Evolutionary conservation across 225 moss, liverwort and hornwort species (phyloP), one percentile per base, ranked within the genome.

Genomic region (Bryoerythrophyllum caledonicum): DNA sequence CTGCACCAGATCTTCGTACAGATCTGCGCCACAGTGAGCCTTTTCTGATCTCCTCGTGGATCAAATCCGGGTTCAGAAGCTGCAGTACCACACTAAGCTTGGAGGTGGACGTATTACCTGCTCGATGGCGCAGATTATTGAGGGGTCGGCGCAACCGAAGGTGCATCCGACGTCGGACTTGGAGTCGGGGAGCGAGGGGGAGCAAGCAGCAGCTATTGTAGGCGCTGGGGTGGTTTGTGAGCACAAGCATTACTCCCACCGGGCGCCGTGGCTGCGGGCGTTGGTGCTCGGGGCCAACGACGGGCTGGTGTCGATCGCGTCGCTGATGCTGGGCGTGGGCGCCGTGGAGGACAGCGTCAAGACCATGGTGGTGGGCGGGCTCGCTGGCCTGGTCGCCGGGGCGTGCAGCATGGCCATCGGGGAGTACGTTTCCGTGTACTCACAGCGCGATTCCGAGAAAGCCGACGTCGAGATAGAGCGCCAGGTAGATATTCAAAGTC

Each of bases 201-300:
- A 30, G 7, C 8, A 13, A 17, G 16, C 16, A 17, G 16, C 16
- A 5, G 16, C 48, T 48, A 38, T 38, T 19, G 23, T 1, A 3
- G 34, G 9, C 28, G 9, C 67, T 15, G 2, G 2, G 62, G 74
- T 8, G 7, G 8, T 8, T 11, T 82, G 82, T 19, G 78, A 60
- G 34, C 88, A 88, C 80, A 85, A 78, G 70, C 88, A 88, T 70
- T 87, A 84, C 80, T 84, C 86, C 58, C 89, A 89, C 59, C 80
- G 89, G 2, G 86, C 84, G 56, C 89, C 89, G 70, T 90, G 90
- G 90, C 74, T 90, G 59, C 73, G 87, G 10, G 90, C 90, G 34
- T 3, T 85, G 43, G 87, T 90, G 63, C 38, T 90, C 51, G 90
- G 90, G 2, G 90, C 82, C 8, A 90, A 83, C 27, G 90, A 90